Conservation (phyloP, 805 yeast genomes). For the Maudiozyma serrabonitensis region DNA sequence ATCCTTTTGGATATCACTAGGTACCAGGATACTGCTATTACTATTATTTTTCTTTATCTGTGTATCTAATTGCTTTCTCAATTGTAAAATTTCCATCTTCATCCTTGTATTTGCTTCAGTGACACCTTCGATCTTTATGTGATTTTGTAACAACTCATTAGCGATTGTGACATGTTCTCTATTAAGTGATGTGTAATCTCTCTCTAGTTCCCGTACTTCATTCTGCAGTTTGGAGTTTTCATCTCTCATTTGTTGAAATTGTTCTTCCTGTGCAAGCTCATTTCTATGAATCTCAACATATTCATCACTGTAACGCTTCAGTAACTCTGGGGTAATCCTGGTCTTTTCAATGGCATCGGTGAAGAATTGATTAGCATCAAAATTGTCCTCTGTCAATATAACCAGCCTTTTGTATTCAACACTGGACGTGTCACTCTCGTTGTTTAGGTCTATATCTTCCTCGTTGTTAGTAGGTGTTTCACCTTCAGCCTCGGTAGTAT, state of each 20-base stretch:
- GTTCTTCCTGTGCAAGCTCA: constrained; percentile 53
- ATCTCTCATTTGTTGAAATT: constrained; percentile 51
- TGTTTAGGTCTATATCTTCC: background rate
- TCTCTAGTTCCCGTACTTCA: constrained; percentile 65
- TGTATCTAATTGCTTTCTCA: constrained; percentile 32
- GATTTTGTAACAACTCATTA: constrained; percentile 73
- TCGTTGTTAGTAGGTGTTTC: background rate
- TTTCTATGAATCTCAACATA: constrained; percentile 57
- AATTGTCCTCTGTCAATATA: constrained; percentile 23
- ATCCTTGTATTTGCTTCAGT: constrained; percentile 62
- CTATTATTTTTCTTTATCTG: constrained; percentile 27
- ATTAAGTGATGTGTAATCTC: constrained; percentile 59
- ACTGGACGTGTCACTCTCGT: background rate
- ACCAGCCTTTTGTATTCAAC: background rate
- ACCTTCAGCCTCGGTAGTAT: background rate
- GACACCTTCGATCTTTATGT: constrained; percentile 63
- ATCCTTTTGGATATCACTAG: constrained; percentile 37
- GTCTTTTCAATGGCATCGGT: constrained; percentile 58
- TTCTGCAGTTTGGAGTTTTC: constrained; percentile 63
- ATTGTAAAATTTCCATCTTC: constrained; percentile 37
- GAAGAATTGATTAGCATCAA: constrained; percentile 63
- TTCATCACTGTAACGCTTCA: constrained; percentile 62
- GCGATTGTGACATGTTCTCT: constrained; percentile 80
- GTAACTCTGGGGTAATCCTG: constrained; percentile 56
- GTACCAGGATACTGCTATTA: constrained; percentile 19